These are phyloP conservation scores for Histomonas meleagridis DNA, from an alignment of 208 protist genomes.

Conservation along the genomic window DNA sequence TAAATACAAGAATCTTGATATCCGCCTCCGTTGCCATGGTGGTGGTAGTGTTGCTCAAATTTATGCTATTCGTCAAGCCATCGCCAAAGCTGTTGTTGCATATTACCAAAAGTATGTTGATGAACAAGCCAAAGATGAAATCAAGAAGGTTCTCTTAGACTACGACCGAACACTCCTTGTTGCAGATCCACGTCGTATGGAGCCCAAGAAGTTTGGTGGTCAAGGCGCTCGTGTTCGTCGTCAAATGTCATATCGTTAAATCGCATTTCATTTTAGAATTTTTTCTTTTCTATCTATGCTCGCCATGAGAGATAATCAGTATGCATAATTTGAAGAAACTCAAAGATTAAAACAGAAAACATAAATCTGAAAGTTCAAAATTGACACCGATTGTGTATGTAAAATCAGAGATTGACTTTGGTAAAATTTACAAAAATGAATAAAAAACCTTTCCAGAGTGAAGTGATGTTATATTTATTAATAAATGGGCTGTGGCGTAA, in stretches of 20 bases:
- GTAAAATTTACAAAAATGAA: no score
- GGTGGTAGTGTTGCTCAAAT: slow-evolving; percentile 91
- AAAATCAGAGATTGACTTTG: no score
- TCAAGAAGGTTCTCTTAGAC: slow-evolving; percentile 83
- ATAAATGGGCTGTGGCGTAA: no score
- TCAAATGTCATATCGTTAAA: slow-evolving; percentile 98
- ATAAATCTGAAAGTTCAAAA: no score
- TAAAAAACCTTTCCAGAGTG: no score
- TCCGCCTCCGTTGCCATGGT: slow-evolving; percentile 78
- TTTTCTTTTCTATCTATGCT: no score
- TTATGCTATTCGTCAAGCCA: slow-evolving; percentile 93
- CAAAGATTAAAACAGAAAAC: no score
- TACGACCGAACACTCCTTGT: slow-evolving; percentile 97
- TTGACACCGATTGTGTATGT: no score
- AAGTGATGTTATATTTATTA: no score
- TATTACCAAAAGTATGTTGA: slow-evolving; percentile 97
- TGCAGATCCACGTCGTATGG: slow-evolving; percentile 93
- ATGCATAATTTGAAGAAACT: no score
- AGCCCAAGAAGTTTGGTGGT: slow-evolving; percentile 99
- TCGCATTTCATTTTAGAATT: no score
- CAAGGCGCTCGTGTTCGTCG: slow-evolving; percentile 90
- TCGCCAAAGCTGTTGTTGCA: slow-evolving; percentile 91
- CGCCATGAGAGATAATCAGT: no score
- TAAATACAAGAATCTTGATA: slow-evolving; percentile 80
- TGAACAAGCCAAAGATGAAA: slow-evolving; percentile 77